A percentile compares a stretch with the other conserved stretches of the same genome.
Conservation (phyloP, 2,329 filamentous ascomycete species). For the Calcarisporium arbuscula region DNA sequence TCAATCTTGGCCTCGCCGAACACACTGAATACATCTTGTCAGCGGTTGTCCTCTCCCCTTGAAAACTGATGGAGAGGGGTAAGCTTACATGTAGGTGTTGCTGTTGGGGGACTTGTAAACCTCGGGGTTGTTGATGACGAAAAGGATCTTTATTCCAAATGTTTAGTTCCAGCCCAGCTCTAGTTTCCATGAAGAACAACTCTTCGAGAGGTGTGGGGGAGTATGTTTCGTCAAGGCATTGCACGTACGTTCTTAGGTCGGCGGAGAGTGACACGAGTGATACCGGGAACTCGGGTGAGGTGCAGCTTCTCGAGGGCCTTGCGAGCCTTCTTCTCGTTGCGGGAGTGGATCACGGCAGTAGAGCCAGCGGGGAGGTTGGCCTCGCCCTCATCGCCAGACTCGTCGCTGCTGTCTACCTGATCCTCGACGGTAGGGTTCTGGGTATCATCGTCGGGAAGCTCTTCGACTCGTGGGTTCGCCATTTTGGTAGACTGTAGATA, state of each 20-base stretch:
- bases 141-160: constrained; percentile 69
- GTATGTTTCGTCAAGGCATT: constrained; percentile 5
- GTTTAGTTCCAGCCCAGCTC: constrained; percentile 15
- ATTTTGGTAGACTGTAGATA: constrained; percentile 53
- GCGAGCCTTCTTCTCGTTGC: constrained; percentile 99
- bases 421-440: constrained; percentile 76
- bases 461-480: constrained; percentile 97
- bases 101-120: constrained; percentile 99
- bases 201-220: too few relatives aligned
- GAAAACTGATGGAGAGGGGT: neutral
- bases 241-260: constrained; percentile 95
- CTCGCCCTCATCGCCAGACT: constrained; percentile 75
- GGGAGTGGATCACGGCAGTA: constrained; percentile 87
- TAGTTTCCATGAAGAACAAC: too few relatives aligned
- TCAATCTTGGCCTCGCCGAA: constrained; percentile 99
- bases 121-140: constrained; percentile 99
- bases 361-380: constrained; percentile 74
- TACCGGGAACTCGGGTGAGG: constrained; percentile 91
- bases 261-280: constrained; percentile 95
- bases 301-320: constrained; percentile 99
- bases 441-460: constrained; percentile 86
- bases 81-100: constrained; percentile 97
- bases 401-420: constrained; percentile 65
- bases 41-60: neutral
- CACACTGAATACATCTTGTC: constrained; percentile 54